Conservation (phyloP, 2,329 filamentous ascomycete species). For the Aureobasidium sp. region DNA sequence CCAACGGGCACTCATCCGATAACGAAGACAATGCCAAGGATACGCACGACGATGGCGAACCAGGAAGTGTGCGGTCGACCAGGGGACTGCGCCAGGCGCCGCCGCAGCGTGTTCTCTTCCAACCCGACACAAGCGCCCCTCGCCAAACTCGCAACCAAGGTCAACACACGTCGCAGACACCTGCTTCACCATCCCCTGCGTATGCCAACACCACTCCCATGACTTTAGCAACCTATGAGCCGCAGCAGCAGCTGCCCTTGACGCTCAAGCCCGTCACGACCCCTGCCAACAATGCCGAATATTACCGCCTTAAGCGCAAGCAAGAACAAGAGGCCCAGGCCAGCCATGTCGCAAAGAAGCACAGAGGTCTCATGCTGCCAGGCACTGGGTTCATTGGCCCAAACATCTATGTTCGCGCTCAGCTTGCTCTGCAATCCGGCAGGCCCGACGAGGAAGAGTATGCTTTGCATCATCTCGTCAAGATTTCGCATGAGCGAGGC, state of each 20-base stretch:
- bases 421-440: slow-evolving; percentile 74
- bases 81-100: slow-evolving; percentile 66
- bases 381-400: slow-evolving; percentile 62
- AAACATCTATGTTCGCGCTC: slow-evolving; percentile 85
- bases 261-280: slow-evolving; percentile 68
- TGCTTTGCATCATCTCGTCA: slow-evolving; percentile 85
- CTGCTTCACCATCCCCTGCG: slow-evolving; percentile 37
- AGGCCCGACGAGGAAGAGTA: slow-evolving; percentile 82
- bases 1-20: slow-evolving; percentile 51
- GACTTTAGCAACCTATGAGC: slow-evolving; percentile 63
- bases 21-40: slow-evolving; percentile 43
- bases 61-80: slow-evolving; percentile 33
- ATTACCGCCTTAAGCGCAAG: slow-evolving; percentile 55
- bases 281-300: slow-evolving; percentile 63
- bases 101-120: slow-evolving; percentile 75
- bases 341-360: slow-evolving; percentile 38
- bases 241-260: slow-evolving; percentile 54
- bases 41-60: slow-evolving; percentile 45
- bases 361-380: slow-evolving; percentile 52
- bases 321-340: slow-evolving; percentile 35
- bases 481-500: slow-evolving; percentile 88
- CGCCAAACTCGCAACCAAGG: slow-evolving; percentile 49
- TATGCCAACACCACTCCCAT: slow-evolving; percentile 38
- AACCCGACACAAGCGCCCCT: slow-evolving; percentile 64
- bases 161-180: slow-evolving; percentile 35